A percentile compares a stretch with the other conserved stretches of the same genome.
Conservation (phyloP, 2,329 filamentous ascomycete species). For the Penicillium sumatraense region DNA sequence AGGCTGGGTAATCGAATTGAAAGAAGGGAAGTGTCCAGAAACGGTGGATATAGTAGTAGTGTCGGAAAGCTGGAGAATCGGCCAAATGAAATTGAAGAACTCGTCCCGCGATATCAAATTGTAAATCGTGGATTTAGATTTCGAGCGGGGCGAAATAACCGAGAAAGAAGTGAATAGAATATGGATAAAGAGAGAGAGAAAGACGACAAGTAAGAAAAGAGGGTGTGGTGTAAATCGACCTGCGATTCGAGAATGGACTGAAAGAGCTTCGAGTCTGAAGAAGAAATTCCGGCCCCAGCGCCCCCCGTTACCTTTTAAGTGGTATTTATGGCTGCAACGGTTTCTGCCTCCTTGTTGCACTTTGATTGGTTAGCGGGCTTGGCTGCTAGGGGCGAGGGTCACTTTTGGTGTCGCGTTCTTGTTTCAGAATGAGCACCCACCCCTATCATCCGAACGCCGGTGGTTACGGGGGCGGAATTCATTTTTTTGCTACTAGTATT, state of each 20-base stretch:
- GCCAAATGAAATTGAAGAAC: neutral
- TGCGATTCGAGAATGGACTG: neutral
- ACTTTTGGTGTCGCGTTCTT: neutral
- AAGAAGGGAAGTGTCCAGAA: neutral
- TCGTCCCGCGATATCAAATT: neutral
- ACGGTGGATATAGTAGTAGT: neutral
- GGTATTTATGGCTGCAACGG: neutral
- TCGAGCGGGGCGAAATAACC: neutral
- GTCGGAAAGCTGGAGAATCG: neutral
- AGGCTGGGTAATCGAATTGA: too few species aligned
- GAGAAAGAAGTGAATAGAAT: neutral
- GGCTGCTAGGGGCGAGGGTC: neutral
- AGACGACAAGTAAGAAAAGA: neutral
- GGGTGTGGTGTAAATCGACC: conserved; percentile 3
- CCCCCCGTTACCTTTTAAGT: neutral
- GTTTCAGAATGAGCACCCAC: conserved; percentile 2
- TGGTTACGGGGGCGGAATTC: neutral
- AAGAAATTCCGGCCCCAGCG: neutral
- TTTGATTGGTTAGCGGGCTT: neutral
- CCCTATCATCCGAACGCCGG: neutral
- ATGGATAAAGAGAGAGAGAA: too few species aligned
- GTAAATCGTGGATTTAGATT: neutral
- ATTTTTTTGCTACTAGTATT: neutral
- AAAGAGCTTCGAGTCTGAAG: neutral
- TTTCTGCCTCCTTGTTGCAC: conserved; percentile 1